Evolutionary conservation across 2,329 filamentous ascomycete genomes (phyloP), one percentile per base, ranked within the genome.

Genomic region (Colletotrichum tanaceti): DNA sequence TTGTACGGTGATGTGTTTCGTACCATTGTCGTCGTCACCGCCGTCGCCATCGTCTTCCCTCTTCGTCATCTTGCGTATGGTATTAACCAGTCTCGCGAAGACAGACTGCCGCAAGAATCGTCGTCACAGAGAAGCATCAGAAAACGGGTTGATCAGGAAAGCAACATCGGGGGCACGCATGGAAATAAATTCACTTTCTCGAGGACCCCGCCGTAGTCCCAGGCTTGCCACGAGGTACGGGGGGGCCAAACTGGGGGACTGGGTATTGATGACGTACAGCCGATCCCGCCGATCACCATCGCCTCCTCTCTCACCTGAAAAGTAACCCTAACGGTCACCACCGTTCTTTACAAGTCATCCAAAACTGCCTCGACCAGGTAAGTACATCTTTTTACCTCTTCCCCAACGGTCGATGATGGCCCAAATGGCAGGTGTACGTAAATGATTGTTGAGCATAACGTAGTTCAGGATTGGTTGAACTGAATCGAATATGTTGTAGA

Each of bases 211-310:
- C n/a, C 5, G 2, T 38, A n/a, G 20, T 35, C n/a, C 4, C 11
- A 46, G 20, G 20, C 16, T 10, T 20, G 32, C 20, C 46, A 47
- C 38, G 53, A 24, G 39, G 16, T 22, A 22, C 11, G 43, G 13
- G 54, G 41, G 18, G 54, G 16, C n/a, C n/a, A n/a, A n/a, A n/a
- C n/a, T n/a, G 20, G 20, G 18, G 18, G 7, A 41, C 46, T 9
- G n/a, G 58, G 58, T 44, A 60, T n/a, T n/a, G n/a, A 65, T 60
- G 65, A 55, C 61, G 54, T 43, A 63, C 58, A 39, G 66, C 54
- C 63, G 66, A 69, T 69, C 66, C 57, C 66, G 66, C 66, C 63
- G 66, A 69, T 69, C 66, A 44, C 57, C 63, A 67, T 67, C 50
- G 46, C 58, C 50, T 43, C 57, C 63, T 67, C 63, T 67, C 66